phyloP scores from a whole-genome alignment of 495 filamentous ascomycete species.

The Talaromyces adpressus region DNA sequence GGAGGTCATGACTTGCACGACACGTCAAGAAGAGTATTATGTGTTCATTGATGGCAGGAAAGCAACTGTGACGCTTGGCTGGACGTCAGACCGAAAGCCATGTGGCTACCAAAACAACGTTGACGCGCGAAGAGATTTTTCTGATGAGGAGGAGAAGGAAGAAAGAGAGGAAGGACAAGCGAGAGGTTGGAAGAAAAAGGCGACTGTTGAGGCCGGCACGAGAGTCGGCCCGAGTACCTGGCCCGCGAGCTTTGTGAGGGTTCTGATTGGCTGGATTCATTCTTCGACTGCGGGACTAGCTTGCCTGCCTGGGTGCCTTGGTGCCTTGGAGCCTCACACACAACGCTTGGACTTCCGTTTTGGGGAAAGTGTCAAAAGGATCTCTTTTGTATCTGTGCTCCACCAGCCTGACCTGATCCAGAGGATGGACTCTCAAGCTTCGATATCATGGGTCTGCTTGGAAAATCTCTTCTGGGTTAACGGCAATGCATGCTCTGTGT shows the following conservation, averaged over 20 bases:
- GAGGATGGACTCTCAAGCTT: background rate
- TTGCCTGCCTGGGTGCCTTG: background rate
- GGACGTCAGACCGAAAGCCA: conserved; percentile 20
- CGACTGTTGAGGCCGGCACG: conserved; percentile 11
- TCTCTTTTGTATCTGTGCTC: background rate
- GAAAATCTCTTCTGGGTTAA: background rate
- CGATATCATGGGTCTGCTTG: background rate
- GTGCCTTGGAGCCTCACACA: background rate
- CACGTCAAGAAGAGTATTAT: background rate
- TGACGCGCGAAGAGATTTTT: conserved; percentile 7
- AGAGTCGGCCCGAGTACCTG: conserved; percentile 9
- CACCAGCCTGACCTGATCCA: background rate
- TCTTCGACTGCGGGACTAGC: background rate
- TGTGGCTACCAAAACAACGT: conserved; percentile 13
- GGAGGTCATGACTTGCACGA: conserved; percentile 7
- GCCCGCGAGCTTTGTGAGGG: background rate
- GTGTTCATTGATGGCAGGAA: background rate
- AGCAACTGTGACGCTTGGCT: background rate
- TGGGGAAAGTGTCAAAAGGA: conserved; percentile 1
- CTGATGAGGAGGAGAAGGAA: conserved; percentile 10
- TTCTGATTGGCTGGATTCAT: background rate
- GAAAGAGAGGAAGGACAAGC: conserved; percentile 16
- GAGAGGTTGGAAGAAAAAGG: conserved; percentile 16
- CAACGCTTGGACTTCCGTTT: background rate
- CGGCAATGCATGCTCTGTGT: background rate